Percentiles rank a stretch among this genome's conserved stretches.
phyloP scores from a whole-genome alignment of 2,329 filamentous ascomycete species.

The Sphaceloma murrayae region DNA sequence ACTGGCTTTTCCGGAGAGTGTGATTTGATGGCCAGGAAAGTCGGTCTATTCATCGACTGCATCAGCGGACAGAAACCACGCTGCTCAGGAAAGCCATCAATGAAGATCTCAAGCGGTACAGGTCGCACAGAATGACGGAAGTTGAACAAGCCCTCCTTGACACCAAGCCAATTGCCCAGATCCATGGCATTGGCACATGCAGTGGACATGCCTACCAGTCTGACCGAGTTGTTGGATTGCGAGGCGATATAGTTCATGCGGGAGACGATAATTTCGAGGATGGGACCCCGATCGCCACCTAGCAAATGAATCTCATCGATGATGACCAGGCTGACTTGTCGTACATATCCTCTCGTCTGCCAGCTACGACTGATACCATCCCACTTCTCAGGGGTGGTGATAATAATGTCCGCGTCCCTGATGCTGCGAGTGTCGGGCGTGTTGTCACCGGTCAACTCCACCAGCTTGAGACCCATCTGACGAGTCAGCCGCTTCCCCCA shows the following conservation, averaged over 20 bases:
- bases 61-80: conserved; percentile 94
- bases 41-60: conserved; percentile 98
- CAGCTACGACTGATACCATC: conserved; percentile 98
- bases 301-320: conserved; percentile 97
- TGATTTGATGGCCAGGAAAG: conserved; percentile 90
- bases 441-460: conserved; percentile 95
- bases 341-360: conserved; percentile 94
- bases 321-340: conserved; percentile 89
- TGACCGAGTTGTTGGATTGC: conserved; percentile 79
- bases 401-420: conserved; percentile 90
- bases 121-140: conserved; percentile 95
- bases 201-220: conserved; percentile 96
- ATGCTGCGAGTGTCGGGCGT: conserved; percentile 95
- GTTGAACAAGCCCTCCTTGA: conserved; percentile 91
- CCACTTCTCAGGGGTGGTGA: conserved; percentile 99
- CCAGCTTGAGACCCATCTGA: conserved; percentile 78
- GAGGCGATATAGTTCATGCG: conserved; percentile 98
- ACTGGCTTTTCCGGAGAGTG: conserved; percentile 95
- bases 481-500: conserved; percentile 75
- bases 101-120: conserved; percentile 90
- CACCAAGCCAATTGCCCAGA: conserved; percentile 90
- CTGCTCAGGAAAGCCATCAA: conserved; percentile 92
- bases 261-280: conserved; percentile 89
- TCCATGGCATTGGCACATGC: conserved; percentile 94
- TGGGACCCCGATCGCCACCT: conserved; percentile 92